Evolutionary conservation across 1,284 basidiomycete genomes (phyloP), one percentile per base, ranked within the genome.

Genomic region (Puccinia hordei): DNA sequence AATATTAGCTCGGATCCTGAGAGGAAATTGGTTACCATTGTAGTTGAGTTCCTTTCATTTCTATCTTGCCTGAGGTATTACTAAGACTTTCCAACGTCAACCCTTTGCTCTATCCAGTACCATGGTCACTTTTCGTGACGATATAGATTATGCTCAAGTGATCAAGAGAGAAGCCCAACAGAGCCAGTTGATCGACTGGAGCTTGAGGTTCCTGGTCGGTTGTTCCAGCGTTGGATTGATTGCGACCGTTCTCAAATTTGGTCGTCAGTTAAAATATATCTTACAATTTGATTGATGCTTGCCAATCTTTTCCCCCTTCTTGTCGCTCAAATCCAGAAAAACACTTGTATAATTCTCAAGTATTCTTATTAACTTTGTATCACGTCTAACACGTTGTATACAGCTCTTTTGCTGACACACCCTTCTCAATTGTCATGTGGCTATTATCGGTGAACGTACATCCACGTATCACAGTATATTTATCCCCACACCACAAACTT

Each of bases 41-140:
- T 80, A 71, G 69, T 71, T 73, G 41, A 46, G 63, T 35, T 57
- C 9, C 46, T 38, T n/a, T 35, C 51, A 30, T 38, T 72, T 96
- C 90, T 95, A 98, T 82, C 92, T 93, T 38, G 93, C 91, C 53
- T 90, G 91, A 57, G 85, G 89, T 68, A 95, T 95, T 88, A 13
- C 10, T 19, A 17, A 49, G 41, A 44, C 13, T 88, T 92, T 33
- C 63, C 12, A n/a, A 55, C 38, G 30, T 35, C 44, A 80, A 88
- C 86, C 98, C 81, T 95, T 98, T 87, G 84, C 83, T 15, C 55
- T 87, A 71, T 22, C 12, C n/a, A 79, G 77, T 46, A 79, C 77
- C 8, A 79, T 79, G 77, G 77, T 79, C 68, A 79, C 77, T 30
- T 79, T 79, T 38, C 53, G 77, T n/a, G 65, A 68, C 17, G 77